Conservation (phyloP, 23 red algal genomes). For the Gracilaria domingensis region DNA sequence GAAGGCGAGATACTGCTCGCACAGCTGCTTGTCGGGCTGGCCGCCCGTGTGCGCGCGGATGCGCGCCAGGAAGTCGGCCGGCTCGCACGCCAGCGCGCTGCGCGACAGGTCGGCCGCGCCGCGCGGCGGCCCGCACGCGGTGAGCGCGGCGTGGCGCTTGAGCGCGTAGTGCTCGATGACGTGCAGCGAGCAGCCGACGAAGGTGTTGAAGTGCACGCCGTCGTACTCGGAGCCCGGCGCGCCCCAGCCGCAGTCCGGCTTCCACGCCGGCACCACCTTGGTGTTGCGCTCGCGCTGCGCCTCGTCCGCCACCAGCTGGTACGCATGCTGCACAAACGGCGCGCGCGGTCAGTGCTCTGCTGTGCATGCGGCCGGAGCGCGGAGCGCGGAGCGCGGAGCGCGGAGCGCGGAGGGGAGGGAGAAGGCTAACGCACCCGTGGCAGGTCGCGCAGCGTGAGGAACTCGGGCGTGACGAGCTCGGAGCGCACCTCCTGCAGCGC, state of each 20-base stretch:
- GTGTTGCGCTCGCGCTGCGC: conserved; percentile 37
- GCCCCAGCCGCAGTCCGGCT: conserved; percentile 60
- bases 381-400: too few relatives aligned
- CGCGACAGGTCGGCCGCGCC: not conserved
- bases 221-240: conserved; percentile 44
- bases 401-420: too few relatives aligned
- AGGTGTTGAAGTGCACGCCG: conserved; percentile 78
- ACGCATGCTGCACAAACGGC: conserved; percentile 16
- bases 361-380: too few relatives aligned
- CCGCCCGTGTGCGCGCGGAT: not conserved
- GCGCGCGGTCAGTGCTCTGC: too few relatives aligned
- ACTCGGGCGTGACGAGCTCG: conserved; percentile 43
- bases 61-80: conserved; percentile 30
- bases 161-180: conserved; percentile 56
- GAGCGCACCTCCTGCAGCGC: conserved; percentile 52
- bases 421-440: conserved; percentile 52
- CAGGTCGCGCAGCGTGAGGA: conserved; percentile 48
- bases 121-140: not conserved
- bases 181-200: conserved; percentile 52
- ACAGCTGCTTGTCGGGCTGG: conserved; percentile 47
- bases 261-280: conserved; percentile 52
- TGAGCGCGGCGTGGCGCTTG: conserved; percentile 30
- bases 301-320: conserved; percentile 44
- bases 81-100: conserved; percentile 56
- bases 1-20: conserved; percentile 55